Evolutionary conservation across 768 basidiomycete species (phyloP).

Genomic region (Dentipellis sp.): DNA sequence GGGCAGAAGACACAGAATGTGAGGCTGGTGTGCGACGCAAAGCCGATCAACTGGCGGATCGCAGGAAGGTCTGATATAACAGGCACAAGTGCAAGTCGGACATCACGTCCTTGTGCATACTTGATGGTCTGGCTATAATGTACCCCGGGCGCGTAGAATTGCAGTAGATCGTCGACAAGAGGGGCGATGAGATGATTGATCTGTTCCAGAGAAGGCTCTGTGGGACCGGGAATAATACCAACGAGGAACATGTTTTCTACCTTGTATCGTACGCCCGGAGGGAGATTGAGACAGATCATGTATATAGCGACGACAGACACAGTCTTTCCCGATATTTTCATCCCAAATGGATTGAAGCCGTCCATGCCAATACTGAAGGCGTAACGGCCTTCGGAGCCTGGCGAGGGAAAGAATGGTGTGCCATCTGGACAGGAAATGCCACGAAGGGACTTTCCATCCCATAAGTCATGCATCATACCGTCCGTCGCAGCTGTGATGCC

Average conservation of each 20-base stretch:
- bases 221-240: constrained; percentile 33
- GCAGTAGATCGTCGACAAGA: constrained; percentile 27
- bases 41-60: not conserved
- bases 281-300: constrained; percentile 28
- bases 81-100: not conserved
- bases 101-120: not conserved
- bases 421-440: not conserved
- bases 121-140: constrained; percentile 17
- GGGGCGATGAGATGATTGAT: constrained; percentile 31
- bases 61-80: not conserved
- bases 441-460: constrained; percentile 1
- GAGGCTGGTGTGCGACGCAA: not conserved
- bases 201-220: constrained; percentile 22
- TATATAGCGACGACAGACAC: constrained; percentile 21
- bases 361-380: constrained; percentile 26
- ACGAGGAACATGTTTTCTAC: constrained; percentile 33
- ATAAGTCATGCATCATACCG: constrained; percentile 2
- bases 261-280: constrained; percentile 23
- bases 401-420: not conserved
- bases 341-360: constrained; percentile 28
- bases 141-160: constrained; percentile 25
- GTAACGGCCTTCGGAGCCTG: constrained; percentile 14
- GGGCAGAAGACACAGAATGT: not conserved
- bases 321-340: constrained; percentile 19
- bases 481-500: not conserved